Evolutionary conservation across 139 green algal genomes (phyloP), one percentile per base, ranked within the genome.

Genomic region (Chlorella ohadii): DNA sequence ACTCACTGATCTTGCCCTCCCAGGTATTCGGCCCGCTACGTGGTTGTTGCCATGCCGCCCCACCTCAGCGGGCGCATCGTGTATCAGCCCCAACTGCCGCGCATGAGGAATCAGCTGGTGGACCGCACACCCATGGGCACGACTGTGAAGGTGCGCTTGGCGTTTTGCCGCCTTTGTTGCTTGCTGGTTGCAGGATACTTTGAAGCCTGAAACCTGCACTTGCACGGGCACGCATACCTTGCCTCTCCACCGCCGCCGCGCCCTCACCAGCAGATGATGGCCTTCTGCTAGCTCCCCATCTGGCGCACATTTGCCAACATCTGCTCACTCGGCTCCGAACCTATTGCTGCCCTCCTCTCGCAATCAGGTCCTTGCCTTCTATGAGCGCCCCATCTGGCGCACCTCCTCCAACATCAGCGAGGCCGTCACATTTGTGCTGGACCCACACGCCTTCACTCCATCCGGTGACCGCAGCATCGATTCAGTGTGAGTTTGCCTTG

Each of bases 71-170:
- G 73, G 15, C 12, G 47, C n/a, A 79, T 79, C 23, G 20, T 41
- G 20, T 79, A 79, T 51, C 51, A 44, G 23, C 73, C 73, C 2
- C 47, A n/a, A 31, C 47, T 79, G 73, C 73, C 73, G 11, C 47
- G 47, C 47, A 34, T 59, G n/a, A 47, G 73, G 20, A 65, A 79
- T 20, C 73, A 79, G 73, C 73, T 79, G 3, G 31, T 36, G 1
- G 47, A 79, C 47, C 73, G 51, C 28, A 65, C 51, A 13, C 47
- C 73, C 73, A 79, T 79, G 73, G 73, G 73, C 47, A 79, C 73
- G 3, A 65, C 51, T 12, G 73, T 79, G 31, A 79, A 79, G 51
- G 47, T 64, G 20, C 0, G 39, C n/a, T n/a, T n/a, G n/a, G n/a
- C n/a, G n/a, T n/a, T n/a, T n/a, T n/a, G n/a, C n/a, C n/a, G n/a